These are phyloP conservation scores for Mucor piriformis DNA, from an alignment of 371 early-diverging fungal genomes.

Conservation along the genomic window DNA sequence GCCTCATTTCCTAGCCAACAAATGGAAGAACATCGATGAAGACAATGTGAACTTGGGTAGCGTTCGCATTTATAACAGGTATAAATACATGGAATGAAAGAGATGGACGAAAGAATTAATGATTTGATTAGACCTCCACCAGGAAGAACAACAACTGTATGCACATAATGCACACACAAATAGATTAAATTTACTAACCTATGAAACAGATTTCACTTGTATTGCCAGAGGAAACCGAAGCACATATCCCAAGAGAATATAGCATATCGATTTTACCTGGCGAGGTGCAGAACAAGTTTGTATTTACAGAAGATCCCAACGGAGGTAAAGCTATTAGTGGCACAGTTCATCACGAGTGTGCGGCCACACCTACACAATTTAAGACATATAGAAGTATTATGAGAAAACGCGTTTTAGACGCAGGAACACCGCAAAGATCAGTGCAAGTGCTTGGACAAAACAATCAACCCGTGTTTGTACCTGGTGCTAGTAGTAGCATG, in stretches of 20 bases:
- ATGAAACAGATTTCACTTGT: slow-evolving; percentile 57
- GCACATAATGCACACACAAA: background rate
- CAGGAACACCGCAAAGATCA: slow-evolving; percentile 57
- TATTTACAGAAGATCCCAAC: slow-evolving; percentile 69
- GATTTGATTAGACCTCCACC: slow-evolving; percentile 34
- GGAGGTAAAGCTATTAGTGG: slow-evolving; percentile 59
- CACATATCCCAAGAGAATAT: slow-evolving; percentile 75
- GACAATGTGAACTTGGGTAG: slow-evolving; percentile 77
- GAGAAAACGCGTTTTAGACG: slow-evolving; percentile 68
- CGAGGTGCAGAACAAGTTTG: slow-evolving; percentile 74
- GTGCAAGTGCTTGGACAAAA: slow-evolving; percentile 61
- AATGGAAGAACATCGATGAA: slow-evolving; percentile 73
- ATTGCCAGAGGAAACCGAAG: slow-evolving; percentile 56
- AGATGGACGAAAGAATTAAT: background rate
- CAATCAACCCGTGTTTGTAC: slow-evolving; percentile 58
- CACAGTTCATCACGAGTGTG: slow-evolving; percentile 82
- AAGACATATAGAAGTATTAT: slow-evolving; percentile 76
- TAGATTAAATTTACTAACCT: background rate
- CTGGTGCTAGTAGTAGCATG: slow-evolving; percentile 63
- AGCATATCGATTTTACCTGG: slow-evolving; percentile 69
- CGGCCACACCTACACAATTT: slow-evolving; percentile 66
- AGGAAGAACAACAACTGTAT: slow-evolving; percentile 25
- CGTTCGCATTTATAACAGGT: slow-evolving; percentile 76
- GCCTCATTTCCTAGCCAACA: slow-evolving; percentile 84
- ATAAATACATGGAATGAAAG: slow-evolving; percentile 13